Evolutionary conservation across 31 red algal species (phyloP), one percentile per base, ranked within the genome.

Genomic region (Endocladia muricata): DNA sequence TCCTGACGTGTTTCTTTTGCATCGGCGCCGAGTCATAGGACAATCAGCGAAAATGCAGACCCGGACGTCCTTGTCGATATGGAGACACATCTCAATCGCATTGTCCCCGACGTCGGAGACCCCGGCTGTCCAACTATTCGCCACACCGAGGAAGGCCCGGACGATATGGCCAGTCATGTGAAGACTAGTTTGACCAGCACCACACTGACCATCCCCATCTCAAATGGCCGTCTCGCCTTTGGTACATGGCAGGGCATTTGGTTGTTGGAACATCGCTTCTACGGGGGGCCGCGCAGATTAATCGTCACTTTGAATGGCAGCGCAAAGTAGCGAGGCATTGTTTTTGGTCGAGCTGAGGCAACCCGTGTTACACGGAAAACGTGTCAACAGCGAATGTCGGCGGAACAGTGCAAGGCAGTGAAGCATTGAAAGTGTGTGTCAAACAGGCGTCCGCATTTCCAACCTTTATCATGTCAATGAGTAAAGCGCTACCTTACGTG

Each of bases 191-290:
- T 93, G 21, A 87, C 78, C 0, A 83, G 83, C 33, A 77, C 82
- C 8, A 82, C 90, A 1, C 52, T 93, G 33, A 68, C 68, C 0
- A 86, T 93, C 41, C 90, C 90, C 0, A 87, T 93, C 48, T 65
- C 77, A 13, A 87, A 93, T 54, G 90, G 90, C 1, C 26, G 63
- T 4, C 81, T 93, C 52, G 76, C 90, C 19, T 77, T 93, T 13
- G 90, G 90, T 2, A 93, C 90, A 39, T 93, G 90, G 90, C 90
- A 93, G 64, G 90, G 90, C 11, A 82, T 86, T 31, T 93, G 89
- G 89, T 52, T 90, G 2, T 65, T 90, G 1, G 86, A 90, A 41
- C 86, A 90, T 55, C 77, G 86, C 35, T 82, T 90, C 42, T 68
- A 63, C 35, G 86, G 86, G 23, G 86, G 86, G 22, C 70, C 77